A percentile compares a stretch with the other conserved stretches of the same genome.
Evolutionary conservation across 1,139 yeast genomes (phyloP).

Genomic region (Saccharomyces hybrid): DNA sequence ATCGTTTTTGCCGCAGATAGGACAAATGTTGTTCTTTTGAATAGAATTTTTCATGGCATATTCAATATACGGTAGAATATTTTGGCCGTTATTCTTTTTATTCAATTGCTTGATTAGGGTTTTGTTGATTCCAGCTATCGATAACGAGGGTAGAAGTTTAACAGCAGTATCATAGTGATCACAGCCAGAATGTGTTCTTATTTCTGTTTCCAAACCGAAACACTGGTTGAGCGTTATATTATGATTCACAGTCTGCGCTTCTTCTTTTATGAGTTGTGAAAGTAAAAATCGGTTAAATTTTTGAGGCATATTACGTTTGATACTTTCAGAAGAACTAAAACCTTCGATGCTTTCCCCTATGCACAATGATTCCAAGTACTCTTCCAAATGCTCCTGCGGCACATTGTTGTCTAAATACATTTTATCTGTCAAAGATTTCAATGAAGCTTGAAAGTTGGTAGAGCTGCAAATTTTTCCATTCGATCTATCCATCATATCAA

Average conservation of each 20-base stretch:
- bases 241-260: slow-evolving; percentile 27
- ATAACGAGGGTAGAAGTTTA: slow-evolving; percentile 36
- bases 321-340: slow-evolving; percentile 20
- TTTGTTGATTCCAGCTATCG: slow-evolving; percentile 31
- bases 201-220: slow-evolving; percentile 40
- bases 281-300: slow-evolving; percentile 27
- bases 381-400: slow-evolving; percentile 45
- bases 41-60: slow-evolving; percentile 47
- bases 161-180: slow-evolving; percentile 32
- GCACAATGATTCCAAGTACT: not conserved
- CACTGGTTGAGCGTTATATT: slow-evolving; percentile 32
- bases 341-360: slow-evolving; percentile 28
- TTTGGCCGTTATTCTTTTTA: slow-evolving; percentile 26
- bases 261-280: slow-evolving; percentile 21
- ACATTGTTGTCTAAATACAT: slow-evolving; percentile 32
- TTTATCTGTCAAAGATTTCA: slow-evolving; percentile 43
- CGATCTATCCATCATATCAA: slow-evolving; percentile 86
- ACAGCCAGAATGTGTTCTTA: slow-evolving; percentile 38
- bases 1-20: slow-evolving; percentile 43
- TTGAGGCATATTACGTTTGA: slow-evolving; percentile 15
- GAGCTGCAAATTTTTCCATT: slow-evolving; percentile 43
- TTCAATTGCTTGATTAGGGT: slow-evolving; percentile 21
- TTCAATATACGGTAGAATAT: slow-evolving; percentile 49
- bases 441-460: slow-evolving; percentile 46
- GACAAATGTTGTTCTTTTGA: slow-evolving; percentile 47